Percentiles rank a stretch among this genome's conserved stretches.
Evolutionary conservation across 1,139 yeast species (phyloP).

Genomic region (Lodderomyces parapsilosis): DNA sequence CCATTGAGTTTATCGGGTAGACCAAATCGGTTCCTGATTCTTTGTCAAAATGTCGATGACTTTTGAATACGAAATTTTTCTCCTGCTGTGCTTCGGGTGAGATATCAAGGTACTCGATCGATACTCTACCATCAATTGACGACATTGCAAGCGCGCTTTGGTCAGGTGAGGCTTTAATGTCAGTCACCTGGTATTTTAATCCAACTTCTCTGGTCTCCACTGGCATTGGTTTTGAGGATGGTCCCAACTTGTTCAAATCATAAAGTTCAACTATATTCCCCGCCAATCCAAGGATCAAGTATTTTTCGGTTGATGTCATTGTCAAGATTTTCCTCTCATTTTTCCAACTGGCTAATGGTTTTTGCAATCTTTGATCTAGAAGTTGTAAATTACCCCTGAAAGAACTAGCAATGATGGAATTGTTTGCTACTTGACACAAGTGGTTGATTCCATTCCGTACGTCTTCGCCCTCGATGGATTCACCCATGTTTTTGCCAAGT

Average conservation of each 20-base stretch:
- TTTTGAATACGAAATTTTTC: constrained; percentile 75
- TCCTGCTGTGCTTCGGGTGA: constrained; percentile 42
- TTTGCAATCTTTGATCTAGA: constrained; percentile 27
- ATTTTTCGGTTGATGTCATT: constrained; percentile 54
- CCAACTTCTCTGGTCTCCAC: constrained; percentile 64
- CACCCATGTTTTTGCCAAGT: constrained; percentile 17
- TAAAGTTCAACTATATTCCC: constrained; percentile 55
- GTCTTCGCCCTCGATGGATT: constrained; percentile 13
- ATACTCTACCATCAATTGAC: constrained; percentile 86
- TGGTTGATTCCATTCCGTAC: constrained; percentile 30
- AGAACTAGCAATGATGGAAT: constrained; percentile 39
- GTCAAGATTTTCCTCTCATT: constrained; percentile 53
- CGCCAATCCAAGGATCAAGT: constrained; percentile 57
- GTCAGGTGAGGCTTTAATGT: constrained; percentile 56
- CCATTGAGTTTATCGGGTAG: constrained; percentile 72
- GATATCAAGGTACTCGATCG: constrained; percentile 69
- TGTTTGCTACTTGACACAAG: constrained; percentile 25
- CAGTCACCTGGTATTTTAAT: constrained; percentile 67
- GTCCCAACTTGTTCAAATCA: constrained; percentile 48
- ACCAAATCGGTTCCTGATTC: constrained; percentile 57
- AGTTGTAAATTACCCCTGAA: constrained; percentile 52
- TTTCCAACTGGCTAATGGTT: constrained; percentile 11
- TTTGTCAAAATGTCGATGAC: constrained; percentile 58
- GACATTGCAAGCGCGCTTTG: constrained; percentile 68
- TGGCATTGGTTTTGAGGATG: constrained; percentile 25